Percentiles rank a stretch among this genome's conserved stretches.
These are phyloP conservation scores for Fusarium lyarnte DNA, from an alignment of 2,329 filamentous ascomycete species.

Conservation along the genomic window DNA sequence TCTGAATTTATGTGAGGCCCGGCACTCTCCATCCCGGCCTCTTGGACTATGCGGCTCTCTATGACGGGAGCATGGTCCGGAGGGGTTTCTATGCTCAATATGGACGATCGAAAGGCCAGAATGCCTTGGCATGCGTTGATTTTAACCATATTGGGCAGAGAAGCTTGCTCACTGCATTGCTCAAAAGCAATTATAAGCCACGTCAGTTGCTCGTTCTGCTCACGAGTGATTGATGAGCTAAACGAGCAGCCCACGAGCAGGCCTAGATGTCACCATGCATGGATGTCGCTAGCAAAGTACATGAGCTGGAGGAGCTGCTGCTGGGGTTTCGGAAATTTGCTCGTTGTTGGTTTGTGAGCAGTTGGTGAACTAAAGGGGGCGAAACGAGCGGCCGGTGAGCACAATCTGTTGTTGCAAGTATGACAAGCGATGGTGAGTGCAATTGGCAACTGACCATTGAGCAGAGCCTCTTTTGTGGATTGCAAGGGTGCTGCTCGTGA, in stretches of 20 bases:
- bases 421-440: fast-evolving
- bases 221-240: fast-evolving
- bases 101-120: not conserved
- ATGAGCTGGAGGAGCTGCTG: not conserved
- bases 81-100: fast-evolving
- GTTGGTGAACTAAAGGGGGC: too few relatives aligned
- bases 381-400: not conserved
- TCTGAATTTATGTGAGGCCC: not conserved
- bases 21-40: fast-evolving
- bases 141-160: not conserved
- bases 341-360: not conserved
- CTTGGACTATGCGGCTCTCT: not conserved
- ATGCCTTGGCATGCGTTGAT: not conserved
- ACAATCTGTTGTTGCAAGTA: too few relatives aligned
- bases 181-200: not conserved
- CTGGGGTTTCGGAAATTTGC: not conserved
- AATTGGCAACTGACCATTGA: not conserved
- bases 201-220: not conserved
- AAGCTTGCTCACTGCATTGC: not conserved
- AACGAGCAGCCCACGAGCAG: not conserved
- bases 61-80: fast-evolving
- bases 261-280: fast-evolving
- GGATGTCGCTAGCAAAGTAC: not conserved
- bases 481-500: not conserved
- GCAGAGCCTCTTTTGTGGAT: fast-evolving